A percentile compares a stretch with the other conserved stretches of the same genome.
Conservation (phyloP, 768 basidiomycete genomes). For the Auricularia sp. region DNA sequence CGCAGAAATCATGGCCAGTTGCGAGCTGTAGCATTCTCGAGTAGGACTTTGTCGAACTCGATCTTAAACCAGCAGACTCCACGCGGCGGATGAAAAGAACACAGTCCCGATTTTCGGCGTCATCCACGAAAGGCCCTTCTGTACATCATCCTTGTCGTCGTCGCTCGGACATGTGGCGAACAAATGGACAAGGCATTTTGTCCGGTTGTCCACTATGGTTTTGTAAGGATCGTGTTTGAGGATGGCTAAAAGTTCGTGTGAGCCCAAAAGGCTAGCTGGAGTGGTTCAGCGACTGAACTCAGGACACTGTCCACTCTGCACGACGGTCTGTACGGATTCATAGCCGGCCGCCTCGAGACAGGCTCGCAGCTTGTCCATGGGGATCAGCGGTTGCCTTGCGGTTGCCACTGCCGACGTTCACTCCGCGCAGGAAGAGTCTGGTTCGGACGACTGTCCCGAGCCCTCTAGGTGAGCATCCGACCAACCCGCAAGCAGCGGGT, state of each 20-base stretch:
- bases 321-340: too few relatives aligned
- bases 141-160: background rate
- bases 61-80: background rate
- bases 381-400: too few relatives aligned
- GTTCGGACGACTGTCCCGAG: too few relatives aligned
- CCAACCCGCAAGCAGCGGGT: too few relatives aligned
- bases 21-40: background rate
- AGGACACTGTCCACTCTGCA: too few relatives aligned
- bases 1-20: background rate
- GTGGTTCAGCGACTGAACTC: too few relatives aligned
- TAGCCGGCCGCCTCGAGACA: too few relatives aligned
- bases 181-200: background rate
- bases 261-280: background rate
- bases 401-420: too few relatives aligned
- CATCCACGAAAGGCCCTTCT: background rate
- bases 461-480: too few relatives aligned
- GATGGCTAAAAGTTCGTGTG: background rate
- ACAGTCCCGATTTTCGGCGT: background rate
- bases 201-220: background rate
- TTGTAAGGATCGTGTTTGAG: background rate
- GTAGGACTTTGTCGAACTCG: background rate
- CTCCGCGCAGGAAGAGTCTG: too few relatives aligned
- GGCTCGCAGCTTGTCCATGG: too few relatives aligned
- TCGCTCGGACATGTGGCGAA: background rate
- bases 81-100: too few relatives aligned